Evolutionary conservation across 2,329 filamentous ascomycete species (phyloP).

Genomic region (Pseudogymnoascus sp.): DNA sequence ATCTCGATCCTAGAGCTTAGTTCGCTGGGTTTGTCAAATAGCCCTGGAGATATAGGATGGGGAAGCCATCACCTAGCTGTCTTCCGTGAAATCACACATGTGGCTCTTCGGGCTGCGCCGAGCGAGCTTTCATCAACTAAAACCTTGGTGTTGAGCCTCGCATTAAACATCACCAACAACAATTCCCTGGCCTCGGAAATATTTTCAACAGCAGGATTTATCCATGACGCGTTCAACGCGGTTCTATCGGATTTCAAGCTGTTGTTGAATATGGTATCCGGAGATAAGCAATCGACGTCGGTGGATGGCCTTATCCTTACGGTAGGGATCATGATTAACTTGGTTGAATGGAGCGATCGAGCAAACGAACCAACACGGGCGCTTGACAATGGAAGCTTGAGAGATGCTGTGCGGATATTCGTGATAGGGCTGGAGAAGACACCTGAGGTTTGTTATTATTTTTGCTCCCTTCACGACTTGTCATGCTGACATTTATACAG

Average conservation of each 20-base stretch:
- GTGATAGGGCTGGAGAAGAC: conserved; percentile 56
- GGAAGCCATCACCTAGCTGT: background rate
- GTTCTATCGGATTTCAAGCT: conserved; percentile 44
- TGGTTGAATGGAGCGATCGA: conserved; percentile 62
- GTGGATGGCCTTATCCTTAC: conserved; percentile 69
- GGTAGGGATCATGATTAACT: conserved; percentile 77
- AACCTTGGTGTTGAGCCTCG: conserved; percentile 48
- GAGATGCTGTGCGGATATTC: conserved; percentile 56
- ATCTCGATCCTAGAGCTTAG: conserved; percentile 47
- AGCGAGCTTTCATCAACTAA: conserved; percentile 2
- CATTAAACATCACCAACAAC: conserved; percentile 81
- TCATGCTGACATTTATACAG: conserved; percentile 30
- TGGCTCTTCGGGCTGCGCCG: background rate
- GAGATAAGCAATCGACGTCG: conserved; percentile 40
- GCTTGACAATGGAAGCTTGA: conserved; percentile 38
- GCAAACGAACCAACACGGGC: background rate
- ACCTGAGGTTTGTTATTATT: conserved; percentile 50
- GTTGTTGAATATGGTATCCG: conserved; percentile 39
- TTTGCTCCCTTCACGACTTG: background rate
- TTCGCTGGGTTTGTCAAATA: conserved; percentile 19
- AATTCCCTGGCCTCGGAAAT: conserved; percentile 58
- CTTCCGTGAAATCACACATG: conserved; percentile 1
- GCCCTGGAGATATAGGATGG: background rate
- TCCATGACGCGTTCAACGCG: conserved; percentile 38
- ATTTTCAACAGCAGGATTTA: conserved; percentile 54